Evolutionary conservation across 2,329 filamentous ascomycete genomes (phyloP), one percentile per base, ranked within the genome.

Genomic region (Fusarium sp.): DNA sequence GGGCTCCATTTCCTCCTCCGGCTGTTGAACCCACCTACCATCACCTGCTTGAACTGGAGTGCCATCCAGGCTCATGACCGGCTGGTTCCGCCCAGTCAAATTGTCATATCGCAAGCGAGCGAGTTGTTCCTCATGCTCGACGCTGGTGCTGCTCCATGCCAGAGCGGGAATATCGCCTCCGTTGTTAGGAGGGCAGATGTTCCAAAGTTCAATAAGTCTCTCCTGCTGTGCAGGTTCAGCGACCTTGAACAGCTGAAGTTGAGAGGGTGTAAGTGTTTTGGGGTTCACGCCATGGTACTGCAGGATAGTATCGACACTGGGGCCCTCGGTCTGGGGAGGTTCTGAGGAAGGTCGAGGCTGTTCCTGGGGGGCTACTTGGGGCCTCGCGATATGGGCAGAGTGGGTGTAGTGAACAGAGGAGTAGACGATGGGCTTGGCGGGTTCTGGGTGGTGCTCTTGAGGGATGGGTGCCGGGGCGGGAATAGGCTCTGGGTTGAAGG

Each of bases 321-420:
- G 81, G 58, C 86, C 82, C 66, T 89, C 86, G 38, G 83, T 85
- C 76, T 85, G 84, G 37, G 84, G 84, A 7, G 87, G 87, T 72
- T 88, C 87, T 15, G 87, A 90, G 25, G 86, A 87, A 22, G 84
- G 86, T 60, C 86, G 83, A 68, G 84, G 83, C 2, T 82, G 78
- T 32, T 86, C 82, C 67, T 81, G 80, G 45, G 82, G 78, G 69
- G 73, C 80, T 69, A 72, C 78, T 54, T 80, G 70, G 22, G 83
- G 81, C 63, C 86, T 85, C 22, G 75, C 71, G 33, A 79, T 80
- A 80, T 97, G 94, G 52, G 92, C 86, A 10, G 94, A 95, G 80
- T 95, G 94, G 73, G 93, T 92, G 82, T 97, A 97, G 82, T 97
- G 95, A 79, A 94, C 92, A 11, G 94, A 93, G 76, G 89, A 91